Conservation (phyloP, 257 asterid genomes). For the Galeopsis tetrahit region DNA sequence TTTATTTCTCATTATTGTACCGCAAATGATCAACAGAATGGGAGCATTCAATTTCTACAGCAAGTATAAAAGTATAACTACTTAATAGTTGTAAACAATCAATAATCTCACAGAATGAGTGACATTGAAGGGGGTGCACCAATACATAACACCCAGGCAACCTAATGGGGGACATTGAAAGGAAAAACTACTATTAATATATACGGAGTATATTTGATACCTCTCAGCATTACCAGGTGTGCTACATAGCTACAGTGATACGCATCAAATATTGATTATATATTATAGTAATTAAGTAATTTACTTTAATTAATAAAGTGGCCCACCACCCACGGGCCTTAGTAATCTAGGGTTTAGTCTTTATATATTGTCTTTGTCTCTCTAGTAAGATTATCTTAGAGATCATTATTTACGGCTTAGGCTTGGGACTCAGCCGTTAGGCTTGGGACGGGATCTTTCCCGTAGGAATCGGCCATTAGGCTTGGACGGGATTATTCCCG, state of each 20-base stretch:
- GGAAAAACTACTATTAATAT: not conserved
- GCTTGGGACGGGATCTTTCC: no score
- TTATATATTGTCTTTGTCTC: no score
- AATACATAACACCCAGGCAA: not conserved
- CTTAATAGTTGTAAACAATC: not conserved
- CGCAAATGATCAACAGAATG: not conserved
- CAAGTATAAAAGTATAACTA: not conserved
- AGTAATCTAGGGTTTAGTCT: no score
- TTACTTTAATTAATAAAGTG: no score
- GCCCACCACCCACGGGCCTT: no score
- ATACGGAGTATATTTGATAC: not conserved
- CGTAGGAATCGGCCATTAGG: no score
- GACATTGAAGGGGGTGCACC: conserved; percentile 1
- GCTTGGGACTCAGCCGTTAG: no score
- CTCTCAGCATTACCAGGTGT: conserved; percentile 2
- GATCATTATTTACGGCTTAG: no score
- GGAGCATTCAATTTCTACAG: not conserved
- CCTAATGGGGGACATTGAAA: not conserved
- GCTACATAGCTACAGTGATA: not conserved
- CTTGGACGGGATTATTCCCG: no score
- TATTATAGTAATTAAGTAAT: no score
- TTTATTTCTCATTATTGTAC: not conserved
- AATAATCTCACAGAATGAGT: not conserved
- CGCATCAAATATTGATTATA: no score
- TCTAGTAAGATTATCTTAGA: no score